A percentile compares a stretch with the other conserved stretches of the same genome.
phyloP scores from a whole-genome alignment of 2,329 filamentous ascomycete species.

The Scorias spongiosa region DNA sequence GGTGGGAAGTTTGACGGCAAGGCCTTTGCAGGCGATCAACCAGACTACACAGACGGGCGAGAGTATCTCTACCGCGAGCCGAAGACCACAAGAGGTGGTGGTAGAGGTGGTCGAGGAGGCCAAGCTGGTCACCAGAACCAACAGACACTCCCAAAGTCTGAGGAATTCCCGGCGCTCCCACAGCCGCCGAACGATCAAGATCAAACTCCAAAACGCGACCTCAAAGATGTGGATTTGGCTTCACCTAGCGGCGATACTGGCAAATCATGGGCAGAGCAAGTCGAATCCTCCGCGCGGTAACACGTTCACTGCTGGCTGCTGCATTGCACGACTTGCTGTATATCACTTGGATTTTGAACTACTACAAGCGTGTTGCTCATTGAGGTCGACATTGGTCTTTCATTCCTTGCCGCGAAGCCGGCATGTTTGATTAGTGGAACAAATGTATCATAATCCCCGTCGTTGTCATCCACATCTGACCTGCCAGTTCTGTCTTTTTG shows the following conservation, averaged over 20 bases:
- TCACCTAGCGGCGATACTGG: slow-evolving; percentile 1
- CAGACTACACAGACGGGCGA: slow-evolving; percentile 18
- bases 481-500: too few relatives aligned
- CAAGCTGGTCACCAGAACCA: slow-evolving; percentile 10
- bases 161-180: slow-evolving; percentile 33
- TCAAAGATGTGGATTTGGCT: slow-evolving; percentile 1
- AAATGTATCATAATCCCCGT: too few relatives aligned
- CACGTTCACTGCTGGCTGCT: not conserved
- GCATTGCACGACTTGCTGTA: not conserved
- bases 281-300: slow-evolving; percentile 14
- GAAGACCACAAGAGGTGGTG: slow-evolving; percentile 10
- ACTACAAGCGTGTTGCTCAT: too few relatives aligned
- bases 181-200: slow-evolving; percentile 4
- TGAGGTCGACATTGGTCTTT: too few relatives aligned
- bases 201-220: not conserved
- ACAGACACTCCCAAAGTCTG: slow-evolving; percentile 21
- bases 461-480: too few relatives aligned
- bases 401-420: too few relatives aligned
- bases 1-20: slow-evolving; percentile 13
- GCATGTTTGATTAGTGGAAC: too few relatives aligned
- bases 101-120: slow-evolving; percentile 21
- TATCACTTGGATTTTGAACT: too few relatives aligned
- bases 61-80: slow-evolving; percentile 20
- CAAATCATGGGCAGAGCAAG: slow-evolving; percentile 32
- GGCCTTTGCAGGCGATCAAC: slow-evolving; percentile 15